phyloP scores from a whole-genome alignment of 371 early-diverging fungal species.

The Mortierella sp. region DNA sequence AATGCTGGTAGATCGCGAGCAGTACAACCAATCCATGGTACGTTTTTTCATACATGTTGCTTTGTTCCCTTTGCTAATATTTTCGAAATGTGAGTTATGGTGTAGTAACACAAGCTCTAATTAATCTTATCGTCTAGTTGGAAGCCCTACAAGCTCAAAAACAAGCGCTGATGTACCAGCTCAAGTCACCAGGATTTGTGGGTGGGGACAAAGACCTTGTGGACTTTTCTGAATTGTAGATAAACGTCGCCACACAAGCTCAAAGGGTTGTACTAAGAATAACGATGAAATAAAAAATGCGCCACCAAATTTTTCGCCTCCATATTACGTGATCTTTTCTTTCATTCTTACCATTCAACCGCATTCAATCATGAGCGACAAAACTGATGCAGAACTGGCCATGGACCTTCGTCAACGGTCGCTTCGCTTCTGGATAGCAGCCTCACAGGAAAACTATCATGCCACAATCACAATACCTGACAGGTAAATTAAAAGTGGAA shows the following conservation, averaged over 20 bases:
- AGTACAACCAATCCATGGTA: conserved; percentile 55
- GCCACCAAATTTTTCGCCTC: background rate
- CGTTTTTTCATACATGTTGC: background rate
- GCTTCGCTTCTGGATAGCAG: conserved; percentile 62
- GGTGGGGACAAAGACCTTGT: conserved; percentile 22
- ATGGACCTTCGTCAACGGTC: conserved; percentile 60
- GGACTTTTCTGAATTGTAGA: conserved; percentile 33
- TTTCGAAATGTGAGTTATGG: background rate
- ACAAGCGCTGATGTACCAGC: conserved; percentile 33
- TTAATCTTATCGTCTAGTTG: conserved; percentile 16
- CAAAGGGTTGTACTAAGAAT: background rate
- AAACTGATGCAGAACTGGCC: conserved; percentile 35
- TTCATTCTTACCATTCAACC: background rate
- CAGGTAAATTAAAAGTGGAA: conserved; percentile 10
- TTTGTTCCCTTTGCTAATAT: background rate
- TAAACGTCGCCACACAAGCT: background rate
- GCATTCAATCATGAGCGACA: conserved; percentile 23
- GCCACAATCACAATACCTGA: conserved; percentile 58
- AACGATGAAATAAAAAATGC: conserved; percentile 1
- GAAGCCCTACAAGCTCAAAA: conserved; percentile 43
- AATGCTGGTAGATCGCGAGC: conserved; percentile 56
- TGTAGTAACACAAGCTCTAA: background rate
- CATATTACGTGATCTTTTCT: background rate
- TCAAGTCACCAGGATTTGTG: conserved; percentile 14
- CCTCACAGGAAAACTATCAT: conserved; percentile 35